Conservation (phyloP, 2,329 filamentous ascomycete species). For the Aspergillus amoenus region DNA sequence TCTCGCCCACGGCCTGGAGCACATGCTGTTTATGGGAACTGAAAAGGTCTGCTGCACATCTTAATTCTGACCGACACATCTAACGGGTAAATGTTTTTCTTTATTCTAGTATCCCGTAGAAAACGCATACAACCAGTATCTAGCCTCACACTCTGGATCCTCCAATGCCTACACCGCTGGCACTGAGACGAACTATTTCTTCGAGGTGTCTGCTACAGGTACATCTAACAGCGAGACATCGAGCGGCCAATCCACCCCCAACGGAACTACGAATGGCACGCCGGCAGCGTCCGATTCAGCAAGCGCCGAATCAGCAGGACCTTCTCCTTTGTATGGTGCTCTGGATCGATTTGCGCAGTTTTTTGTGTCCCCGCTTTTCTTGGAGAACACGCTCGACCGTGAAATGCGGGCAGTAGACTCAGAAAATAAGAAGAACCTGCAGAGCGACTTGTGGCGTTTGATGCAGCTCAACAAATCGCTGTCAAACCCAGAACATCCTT, state of each 20-base stretch:
- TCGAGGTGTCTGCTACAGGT: constrained; percentile 84
- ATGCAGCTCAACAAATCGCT: constrained; percentile 84
- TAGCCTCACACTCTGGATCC: constrained; percentile 83
- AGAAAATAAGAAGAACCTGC: constrained; percentile 96
- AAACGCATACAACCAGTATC: constrained; percentile 93
- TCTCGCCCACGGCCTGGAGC: constrained; percentile 94
- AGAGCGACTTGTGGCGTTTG: constrained; percentile 84
- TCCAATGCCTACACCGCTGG: constrained; percentile 94
- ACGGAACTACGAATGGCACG: constrained; percentile 27
- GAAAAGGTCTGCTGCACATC: constrained; percentile 64
- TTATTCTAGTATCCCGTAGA: constrained; percentile 73
- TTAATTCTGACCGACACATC: neutral
- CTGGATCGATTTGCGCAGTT: constrained; percentile 93
- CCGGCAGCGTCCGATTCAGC: constrained; percentile 2
- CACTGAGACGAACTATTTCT: constrained; percentile 97
- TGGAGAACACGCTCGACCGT: constrained; percentile 79
- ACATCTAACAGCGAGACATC: constrained; percentile 38
- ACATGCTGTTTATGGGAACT: constrained; percentile 97
- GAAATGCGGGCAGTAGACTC: constrained; percentile 89
- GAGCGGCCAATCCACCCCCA: constrained; percentile 26
- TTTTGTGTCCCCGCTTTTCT: constrained; percentile 84
- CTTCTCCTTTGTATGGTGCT: constrained; percentile 72
- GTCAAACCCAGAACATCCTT: constrained; percentile 85
- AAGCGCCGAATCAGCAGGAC: constrained; percentile 14
- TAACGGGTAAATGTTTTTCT: neutral